Conservation (phyloP, 2,329 filamentous ascomycete species). For the Ascochyta pisi region DNA sequence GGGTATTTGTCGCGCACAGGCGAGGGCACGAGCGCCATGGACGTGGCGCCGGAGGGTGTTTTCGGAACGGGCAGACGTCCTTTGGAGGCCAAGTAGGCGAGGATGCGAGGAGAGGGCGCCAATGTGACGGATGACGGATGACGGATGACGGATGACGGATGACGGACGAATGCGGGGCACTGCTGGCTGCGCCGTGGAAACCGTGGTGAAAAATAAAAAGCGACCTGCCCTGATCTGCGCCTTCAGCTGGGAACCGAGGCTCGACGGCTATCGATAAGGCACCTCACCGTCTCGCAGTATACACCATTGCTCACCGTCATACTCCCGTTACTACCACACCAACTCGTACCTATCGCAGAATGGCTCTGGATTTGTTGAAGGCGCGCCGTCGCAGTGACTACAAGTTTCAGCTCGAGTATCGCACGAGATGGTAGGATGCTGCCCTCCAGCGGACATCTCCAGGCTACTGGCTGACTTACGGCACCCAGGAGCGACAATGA, state of each 20-base stretch:
- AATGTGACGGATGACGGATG: conserved; percentile 3
- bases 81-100: conserved; percentile 60
- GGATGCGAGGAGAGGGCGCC: conserved; percentile 57
- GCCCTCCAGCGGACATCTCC: not conserved
- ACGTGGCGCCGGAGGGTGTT: conserved; percentile 29
- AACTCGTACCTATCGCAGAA: conserved; percentile 6
- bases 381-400: conserved; percentile 74
- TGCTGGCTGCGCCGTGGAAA: not conserved
- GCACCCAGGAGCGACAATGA: conserved; percentile 78
- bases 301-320: not conserved
- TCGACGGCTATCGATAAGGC: conserved; percentile 11
- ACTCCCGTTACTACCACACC: not conserved
- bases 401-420: conserved; percentile 77
- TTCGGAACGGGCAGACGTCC: conserved; percentile 46
- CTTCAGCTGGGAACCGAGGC: conserved; percentile 6
- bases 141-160: not conserved
- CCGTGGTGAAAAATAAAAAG: not conserved
- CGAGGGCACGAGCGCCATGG: conserved; percentile 54
- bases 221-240: not conserved
- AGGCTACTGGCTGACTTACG: conserved; percentile 15
- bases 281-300: not conserved
- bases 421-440: conserved; percentile 78
- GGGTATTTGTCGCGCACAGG: conserved; percentile 40
- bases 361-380: conserved; percentile 55
- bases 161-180: conserved; percentile 13